Evolutionary conservation across 148 eudicot species (phyloP).

Genomic region (Nyssa sinensis): DNA sequence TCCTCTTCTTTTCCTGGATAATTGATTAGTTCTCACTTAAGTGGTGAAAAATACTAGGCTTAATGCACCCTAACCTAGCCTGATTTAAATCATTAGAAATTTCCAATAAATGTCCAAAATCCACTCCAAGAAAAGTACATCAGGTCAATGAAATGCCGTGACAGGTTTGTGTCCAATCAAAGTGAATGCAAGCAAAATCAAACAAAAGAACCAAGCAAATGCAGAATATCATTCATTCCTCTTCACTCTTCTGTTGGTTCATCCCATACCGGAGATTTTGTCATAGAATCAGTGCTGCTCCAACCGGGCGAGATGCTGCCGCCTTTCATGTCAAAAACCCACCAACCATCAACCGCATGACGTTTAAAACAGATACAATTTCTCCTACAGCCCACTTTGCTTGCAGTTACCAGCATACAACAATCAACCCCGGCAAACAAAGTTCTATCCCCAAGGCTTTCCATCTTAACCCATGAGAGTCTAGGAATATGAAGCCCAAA

Average conservation of each 20-base stretch:
- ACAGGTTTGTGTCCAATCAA: no score
- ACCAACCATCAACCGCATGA: constrained; percentile 17
- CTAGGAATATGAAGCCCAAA: constrained; percentile 10
- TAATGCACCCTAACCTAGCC: no score
- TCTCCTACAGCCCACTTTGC: constrained; percentile 20
- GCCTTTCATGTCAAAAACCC: constrained; percentile 29
- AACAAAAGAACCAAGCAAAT: no score
- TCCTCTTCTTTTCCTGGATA: no score
- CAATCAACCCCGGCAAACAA: constrained; percentile 23
- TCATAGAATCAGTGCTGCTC: not conserved
- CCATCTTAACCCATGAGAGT: constrained; percentile 31
- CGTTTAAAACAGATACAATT: constrained; percentile 27
- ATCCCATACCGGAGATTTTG: constrained; percentile 15
- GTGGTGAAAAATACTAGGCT: no score
- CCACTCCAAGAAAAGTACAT: no score
- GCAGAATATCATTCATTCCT: not conserved
- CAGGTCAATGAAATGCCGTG: no score
- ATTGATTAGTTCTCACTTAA: no score
- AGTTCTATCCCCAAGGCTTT: constrained; percentile 25
- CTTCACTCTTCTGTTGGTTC: constrained; percentile 10
- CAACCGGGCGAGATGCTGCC: constrained; percentile 14
- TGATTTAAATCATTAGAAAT: no score
- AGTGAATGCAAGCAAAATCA: no score
- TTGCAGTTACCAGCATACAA: constrained; percentile 24
- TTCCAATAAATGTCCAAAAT: no score